Base-by-base conservation (phyloP, 306 rosid species). In the Leucaena leucocephala region DNA sequence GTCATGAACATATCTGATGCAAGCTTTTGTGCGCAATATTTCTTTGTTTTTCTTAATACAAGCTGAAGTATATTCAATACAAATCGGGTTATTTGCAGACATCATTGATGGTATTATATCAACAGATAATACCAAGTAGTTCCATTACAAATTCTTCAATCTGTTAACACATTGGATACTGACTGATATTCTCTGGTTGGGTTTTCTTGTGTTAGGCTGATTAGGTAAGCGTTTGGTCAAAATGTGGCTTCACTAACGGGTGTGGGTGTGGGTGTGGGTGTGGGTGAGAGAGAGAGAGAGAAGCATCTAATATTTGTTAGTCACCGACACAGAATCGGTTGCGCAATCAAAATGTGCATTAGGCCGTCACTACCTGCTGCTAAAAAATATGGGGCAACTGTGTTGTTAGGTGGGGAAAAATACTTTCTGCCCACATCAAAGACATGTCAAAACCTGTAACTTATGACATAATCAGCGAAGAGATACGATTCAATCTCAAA, bases 191-290 rank as follows among this genome's bases (percentile, higher is more conserved):
- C 42, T 38, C 6, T 38, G 42, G 42, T 38, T 38, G 42, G 42
- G 42, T 38, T 42, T 42, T 3, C 19, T 19, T 40, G 27, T 4
- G 16, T n/a, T 7, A 21, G 36, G 69, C 21, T 8, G 0, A 4
- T 42, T 33, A 48, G 76, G 19, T 7, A 75, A 34, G 59, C n/a
- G 43, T 16, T 61, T 10, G 71, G 79, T 62, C 71, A 17, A 33
- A 34, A 62, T 62, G 27, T 75, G 46, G 16, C 71, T 45, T 33
- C 72, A 46, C 62, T 45, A 36, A 63, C 64, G 27, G 27, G 27
- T 27, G 27, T 27, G 0, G 27, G 27, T 27, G 27, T 27, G 27
- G 27, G 27, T 27, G 27, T 9, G 3, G 7, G 8, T 16, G 42
- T 17, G 36, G 42, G 50, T 2, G 50, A 12, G 48, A 44, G 48